Conservation (phyloP, 108 stramenopile species). For the Ochromonas danica region DNA sequence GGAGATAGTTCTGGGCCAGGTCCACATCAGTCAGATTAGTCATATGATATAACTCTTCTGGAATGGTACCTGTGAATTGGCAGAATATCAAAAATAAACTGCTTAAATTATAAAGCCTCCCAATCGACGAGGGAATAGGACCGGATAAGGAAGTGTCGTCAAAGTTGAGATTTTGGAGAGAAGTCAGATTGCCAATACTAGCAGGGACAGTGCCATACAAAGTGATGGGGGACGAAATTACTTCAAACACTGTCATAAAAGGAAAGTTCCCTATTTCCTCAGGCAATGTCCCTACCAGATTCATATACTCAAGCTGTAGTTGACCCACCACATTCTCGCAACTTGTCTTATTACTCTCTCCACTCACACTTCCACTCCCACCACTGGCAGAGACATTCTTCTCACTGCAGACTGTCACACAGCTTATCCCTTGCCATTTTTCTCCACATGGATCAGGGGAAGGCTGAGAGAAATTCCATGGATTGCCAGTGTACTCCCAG, state of each 20-base stretch:
- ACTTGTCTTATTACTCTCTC: too few relatives aligned
- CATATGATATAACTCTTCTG: background rate
- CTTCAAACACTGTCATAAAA: background rate
- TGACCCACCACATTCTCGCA: too few relatives aligned
- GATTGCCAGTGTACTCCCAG: too few relatives aligned
- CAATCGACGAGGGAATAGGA: background rate
- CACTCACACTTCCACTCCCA: too few relatives aligned
- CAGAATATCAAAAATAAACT: background rate
- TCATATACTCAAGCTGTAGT: background rate
- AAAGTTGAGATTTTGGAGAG: background rate
- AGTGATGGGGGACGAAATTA: background rate
- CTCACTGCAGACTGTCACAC: too few relatives aligned
- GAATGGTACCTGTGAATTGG: background rate
- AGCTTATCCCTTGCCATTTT: too few relatives aligned
- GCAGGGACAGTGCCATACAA: background rate
- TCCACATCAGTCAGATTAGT: background rate
- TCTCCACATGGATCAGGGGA: too few relatives aligned
- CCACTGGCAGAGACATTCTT: too few relatives aligned
- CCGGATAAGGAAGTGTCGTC: background rate
- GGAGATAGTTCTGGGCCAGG: background rate
- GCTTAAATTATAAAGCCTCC: background rate
- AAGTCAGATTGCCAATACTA: background rate
- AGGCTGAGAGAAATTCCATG: too few relatives aligned
- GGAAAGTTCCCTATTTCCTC: background rate
- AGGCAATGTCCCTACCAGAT: background rate